A percentile compares a stretch with the other conserved stretches of the same genome.
These are phyloP conservation scores for Stylosanthes scabra DNA, from an alignment of 331 rosid genomes.

Conservation along the genomic window DNA sequence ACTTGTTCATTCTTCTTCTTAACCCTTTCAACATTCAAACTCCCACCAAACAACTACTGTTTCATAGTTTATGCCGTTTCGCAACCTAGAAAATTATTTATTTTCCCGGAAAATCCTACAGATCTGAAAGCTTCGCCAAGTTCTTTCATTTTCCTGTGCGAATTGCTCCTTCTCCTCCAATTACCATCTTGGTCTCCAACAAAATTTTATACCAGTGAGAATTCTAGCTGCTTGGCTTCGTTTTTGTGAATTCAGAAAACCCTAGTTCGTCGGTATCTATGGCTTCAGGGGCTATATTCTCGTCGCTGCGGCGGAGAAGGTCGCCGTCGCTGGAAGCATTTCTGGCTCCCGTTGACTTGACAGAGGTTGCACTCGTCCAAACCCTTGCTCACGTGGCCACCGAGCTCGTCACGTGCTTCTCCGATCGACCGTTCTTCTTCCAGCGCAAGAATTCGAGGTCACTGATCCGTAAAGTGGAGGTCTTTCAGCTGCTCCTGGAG, in stretches of 20 bases:
- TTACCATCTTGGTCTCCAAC: constrained; percentile 30
- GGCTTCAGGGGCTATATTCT: constrained; percentile 92
- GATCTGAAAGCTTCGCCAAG: constrained; percentile 44
- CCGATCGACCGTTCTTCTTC: constrained; percentile 54
- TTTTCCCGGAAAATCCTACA: constrained; percentile 6
- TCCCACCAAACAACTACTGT: constrained; percentile 33
- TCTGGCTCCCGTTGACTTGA: constrained; percentile 86
- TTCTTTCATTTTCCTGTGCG: not conserved
- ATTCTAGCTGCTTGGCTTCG: constrained; percentile 1
- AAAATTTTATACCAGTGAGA: not conserved
- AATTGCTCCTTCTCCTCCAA: not conserved
- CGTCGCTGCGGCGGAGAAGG: constrained; percentile 84
- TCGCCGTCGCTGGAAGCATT: constrained; percentile 91
- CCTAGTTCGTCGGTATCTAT: constrained; percentile 41
- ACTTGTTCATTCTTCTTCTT: constrained; percentile 9
- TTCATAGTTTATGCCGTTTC: constrained; percentile 37
- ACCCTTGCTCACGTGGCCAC: constrained; percentile 63
- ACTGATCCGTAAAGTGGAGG: constrained; percentile 68
- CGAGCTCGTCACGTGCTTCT: constrained; percentile 67
- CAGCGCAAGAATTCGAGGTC: constrained; percentile 83
- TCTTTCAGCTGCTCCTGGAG: constrained; percentile 70
- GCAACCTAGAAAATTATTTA: not conserved
- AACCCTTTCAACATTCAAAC: constrained; percentile 52
- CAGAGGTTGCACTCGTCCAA: constrained; percentile 72
- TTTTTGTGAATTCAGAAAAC: constrained; percentile 8